A percentile compares a stretch with the other conserved stretches of the same genome.
Evolutionary conservation across 257 asterid species (phyloP).

Genomic region (Osmanthus fragrans): DNA sequence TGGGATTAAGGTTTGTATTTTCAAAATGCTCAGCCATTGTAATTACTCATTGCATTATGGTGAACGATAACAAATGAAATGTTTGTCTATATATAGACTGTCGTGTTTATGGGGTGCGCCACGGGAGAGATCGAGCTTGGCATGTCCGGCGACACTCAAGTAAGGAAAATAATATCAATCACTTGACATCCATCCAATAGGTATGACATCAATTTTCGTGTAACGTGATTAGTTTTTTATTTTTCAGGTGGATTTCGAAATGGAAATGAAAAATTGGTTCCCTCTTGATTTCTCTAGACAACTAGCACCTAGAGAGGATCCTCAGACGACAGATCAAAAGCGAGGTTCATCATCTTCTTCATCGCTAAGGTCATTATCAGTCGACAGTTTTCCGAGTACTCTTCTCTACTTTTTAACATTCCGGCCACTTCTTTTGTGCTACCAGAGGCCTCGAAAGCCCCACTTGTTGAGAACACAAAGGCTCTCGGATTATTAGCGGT

Average conservation of each 20-base stretch:
- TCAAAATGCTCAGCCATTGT: neutral
- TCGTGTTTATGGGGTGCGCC: conserved; percentile 70
- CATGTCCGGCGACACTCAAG: conserved; percentile 45
- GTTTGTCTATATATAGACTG: conserved; percentile 42
- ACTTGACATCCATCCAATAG: neutral
- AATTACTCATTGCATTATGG: neutral
- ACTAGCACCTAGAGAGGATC: conserved; percentile 7
- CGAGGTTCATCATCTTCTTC: conserved; percentile 70
- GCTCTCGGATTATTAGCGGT: conserved; percentile 9
- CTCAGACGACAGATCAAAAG: conserved; percentile 32
- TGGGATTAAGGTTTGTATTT: conserved; percentile 64
- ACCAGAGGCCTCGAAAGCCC: conserved; percentile 28
- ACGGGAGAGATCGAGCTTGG: conserved; percentile 86
- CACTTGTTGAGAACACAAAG: neutral
- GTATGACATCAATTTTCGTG: neutral
- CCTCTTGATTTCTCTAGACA: conserved; percentile 35
- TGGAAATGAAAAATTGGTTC: conserved; percentile 51
- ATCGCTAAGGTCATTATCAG: conserved; percentile 60
- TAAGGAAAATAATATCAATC: conserved; percentile 18
- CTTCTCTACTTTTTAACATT: conserved; percentile 42
- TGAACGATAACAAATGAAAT: neutral
- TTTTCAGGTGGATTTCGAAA: conserved; percentile 56
- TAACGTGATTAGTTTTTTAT: neutral
- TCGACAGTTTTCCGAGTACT: conserved; percentile 57
- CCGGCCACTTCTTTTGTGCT: conserved; percentile 22